Base-by-base conservation (phyloP, 2,329 filamentous ascomycete species). In the Fusarium verrucosum region DNA sequence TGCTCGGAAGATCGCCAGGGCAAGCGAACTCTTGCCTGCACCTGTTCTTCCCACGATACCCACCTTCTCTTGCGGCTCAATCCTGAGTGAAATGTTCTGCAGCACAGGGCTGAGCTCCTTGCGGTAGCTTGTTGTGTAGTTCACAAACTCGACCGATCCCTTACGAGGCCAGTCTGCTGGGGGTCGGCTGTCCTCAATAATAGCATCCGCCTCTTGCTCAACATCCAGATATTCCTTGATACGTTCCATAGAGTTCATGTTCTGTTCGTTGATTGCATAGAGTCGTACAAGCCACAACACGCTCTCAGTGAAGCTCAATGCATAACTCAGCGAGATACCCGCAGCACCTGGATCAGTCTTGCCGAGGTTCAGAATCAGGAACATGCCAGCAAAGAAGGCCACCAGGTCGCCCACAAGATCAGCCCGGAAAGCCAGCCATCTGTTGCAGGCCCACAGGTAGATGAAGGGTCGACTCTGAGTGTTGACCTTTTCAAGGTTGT, bases 181-280 rank as follows among this genome's bases (percentile, higher is more conserved):
- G 8, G 95, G 95, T 25, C 92, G 86, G 65, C 87, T 91, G 58
- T 94, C 88, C 51, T 92, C 88, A 36, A 96, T 85, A 36, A 96
- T 82, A 2, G 91, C 83, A 1, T 85, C 82, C 2, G 95, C 94
- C 79, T 99, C 95, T 76, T 97, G 94, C 70, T 98, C 94, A 1
- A 99, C 91, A 40, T 98, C 92, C 32, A 98, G 85, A 74, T 98
- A 99, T 75, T 99, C 95, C 80, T 97, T 96, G 74, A 99, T 90
- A 73, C 95, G 92, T 79, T 99, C 95, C 44, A 98, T 94, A 4
- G 94, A 94, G 79, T 99, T 99, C 95, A 99, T 98, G 79, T 97
- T 98, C 78, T 99, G 95, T 79, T 99, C 95, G 72, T 98, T 97
- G 74, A 92, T 88, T 1, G 94, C 90, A 76, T 99, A 99, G 14